phyloP scores from a whole-genome alignment of 768 basidiomycete genomes.

The Rhizopogon vesiculosus region DNA sequence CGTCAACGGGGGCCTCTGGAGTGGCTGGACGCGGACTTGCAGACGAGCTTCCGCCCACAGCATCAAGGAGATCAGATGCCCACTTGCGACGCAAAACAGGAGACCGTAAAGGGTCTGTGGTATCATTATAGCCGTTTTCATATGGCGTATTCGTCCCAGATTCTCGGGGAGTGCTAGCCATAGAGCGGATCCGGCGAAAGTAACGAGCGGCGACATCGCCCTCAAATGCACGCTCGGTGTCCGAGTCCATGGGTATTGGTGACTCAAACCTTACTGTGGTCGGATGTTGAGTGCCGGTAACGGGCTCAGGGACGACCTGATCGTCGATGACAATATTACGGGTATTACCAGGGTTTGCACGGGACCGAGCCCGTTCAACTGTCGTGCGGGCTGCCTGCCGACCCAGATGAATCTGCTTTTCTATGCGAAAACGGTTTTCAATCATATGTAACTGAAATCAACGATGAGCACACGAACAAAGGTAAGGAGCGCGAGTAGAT shows the following conservation, averaged over 20 bases:
- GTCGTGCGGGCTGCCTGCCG: constrained; percentile 64
- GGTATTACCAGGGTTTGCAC: constrained; percentile 16
- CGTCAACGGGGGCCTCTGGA: constrained; percentile 3
- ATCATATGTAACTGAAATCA: constrained; percentile 80
- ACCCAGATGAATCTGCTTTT: constrained; percentile 78
- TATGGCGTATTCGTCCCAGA: constrained; percentile 31
- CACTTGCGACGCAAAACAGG: constrained; percentile 43
- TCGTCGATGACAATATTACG: constrained; percentile 19
- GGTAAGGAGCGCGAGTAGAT: background rate
- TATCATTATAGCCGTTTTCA: constrained; percentile 20
- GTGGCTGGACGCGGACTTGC: constrained; percentile 8
- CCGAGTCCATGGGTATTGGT: constrained; percentile 73
- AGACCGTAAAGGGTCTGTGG: constrained; percentile 35
- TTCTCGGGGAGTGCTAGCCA: constrained; percentile 15
- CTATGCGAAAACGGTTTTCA: constrained; percentile 81
- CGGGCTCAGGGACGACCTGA: constrained; percentile 14
- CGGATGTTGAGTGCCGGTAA: constrained; percentile 15
- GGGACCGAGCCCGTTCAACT: constrained; percentile 33
- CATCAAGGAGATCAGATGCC: constrained; percentile 38
- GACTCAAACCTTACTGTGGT: constrained; percentile 34
- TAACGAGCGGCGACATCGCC: constrained; percentile 48
- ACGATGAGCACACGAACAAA: background rate
- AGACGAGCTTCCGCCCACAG: constrained; percentile 2
- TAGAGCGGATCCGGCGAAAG: constrained; percentile 44
- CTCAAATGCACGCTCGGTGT: constrained; percentile 68